phyloP scores from a whole-genome alignment of 139 green algal species.

The Chlorella sp. region DNA sequence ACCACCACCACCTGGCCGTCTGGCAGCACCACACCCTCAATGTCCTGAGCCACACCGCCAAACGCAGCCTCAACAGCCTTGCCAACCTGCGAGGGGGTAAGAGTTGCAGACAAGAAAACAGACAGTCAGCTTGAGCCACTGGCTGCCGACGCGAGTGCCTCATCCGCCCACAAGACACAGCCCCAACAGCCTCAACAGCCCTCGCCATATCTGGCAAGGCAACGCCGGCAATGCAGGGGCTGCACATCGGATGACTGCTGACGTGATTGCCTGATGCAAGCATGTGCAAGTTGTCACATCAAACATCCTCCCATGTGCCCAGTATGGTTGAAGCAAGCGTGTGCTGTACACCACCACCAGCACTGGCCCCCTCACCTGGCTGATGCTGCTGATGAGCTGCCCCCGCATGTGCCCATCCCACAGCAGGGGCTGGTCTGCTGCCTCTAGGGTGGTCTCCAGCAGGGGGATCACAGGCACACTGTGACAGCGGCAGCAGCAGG shows the following conservation, averaged over 20 bases:
- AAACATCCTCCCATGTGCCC: too few relatives aligned
- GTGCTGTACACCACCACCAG: too few relatives aligned
- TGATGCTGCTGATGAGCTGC: conserved; percentile 33
- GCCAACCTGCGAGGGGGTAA: too few relatives aligned
- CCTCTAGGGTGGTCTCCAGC: conserved; percentile 37
- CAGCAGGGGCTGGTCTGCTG: conserved; percentile 57
- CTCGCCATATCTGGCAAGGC: not conserved
- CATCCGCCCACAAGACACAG: too few relatives aligned
- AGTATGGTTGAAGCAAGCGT: too few relatives aligned
- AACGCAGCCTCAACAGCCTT: conserved; percentile 14
- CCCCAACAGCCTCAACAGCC: too few relatives aligned
- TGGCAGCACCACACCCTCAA: conserved; percentile 67
- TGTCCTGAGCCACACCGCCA: conserved; percentile 53
- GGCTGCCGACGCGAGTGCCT: too few relatives aligned
- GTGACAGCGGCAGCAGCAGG: not conserved
- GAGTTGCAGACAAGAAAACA: not conserved
- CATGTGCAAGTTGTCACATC: too few relatives aligned
- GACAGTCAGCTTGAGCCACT: too few relatives aligned
- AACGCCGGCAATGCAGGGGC: too few relatives aligned
- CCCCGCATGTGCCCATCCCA: conserved; percentile 49
- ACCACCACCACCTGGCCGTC: conserved; percentile 61
- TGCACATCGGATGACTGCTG: too few relatives aligned
- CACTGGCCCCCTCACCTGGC: conserved; percentile 43
- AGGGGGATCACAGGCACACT: conserved; percentile 53
- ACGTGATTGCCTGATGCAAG: too few relatives aligned